Percentiles rank a stretch among this genome's conserved stretches.
phyloP scores from a whole-genome alignment of 495 filamentous ascomycete genomes.

The Tetracladium marchalianum region DNA sequence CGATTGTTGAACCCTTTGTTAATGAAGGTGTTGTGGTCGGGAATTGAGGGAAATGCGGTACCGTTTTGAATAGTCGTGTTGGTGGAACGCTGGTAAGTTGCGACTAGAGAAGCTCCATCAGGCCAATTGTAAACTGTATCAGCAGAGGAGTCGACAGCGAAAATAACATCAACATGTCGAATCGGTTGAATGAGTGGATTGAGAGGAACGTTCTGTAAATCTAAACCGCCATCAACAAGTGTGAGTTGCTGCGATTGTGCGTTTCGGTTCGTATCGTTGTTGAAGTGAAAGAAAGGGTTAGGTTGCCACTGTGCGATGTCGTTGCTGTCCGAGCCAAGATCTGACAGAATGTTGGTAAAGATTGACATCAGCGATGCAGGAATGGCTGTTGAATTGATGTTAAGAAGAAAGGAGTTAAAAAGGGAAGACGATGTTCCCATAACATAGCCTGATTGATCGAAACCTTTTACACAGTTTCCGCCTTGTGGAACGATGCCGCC shows the following conservation, averaged over 20 bases:
- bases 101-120: constrained; percentile 74
- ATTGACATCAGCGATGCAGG: constrained; percentile 42
- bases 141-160: constrained; percentile 79
- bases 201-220: constrained; percentile 80
- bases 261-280: constrained; percentile 51
- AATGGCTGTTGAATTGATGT: constrained; percentile 42
- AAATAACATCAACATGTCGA: constrained; percentile 80
- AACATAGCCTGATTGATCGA: constrained; percentile 76
- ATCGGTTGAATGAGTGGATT: constrained; percentile 74
- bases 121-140: constrained; percentile 74
- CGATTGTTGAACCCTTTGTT: constrained; percentile 75
- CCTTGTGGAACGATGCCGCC: constrained; percentile 41
- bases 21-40: constrained; percentile 77
- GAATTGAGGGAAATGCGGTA: constrained; percentile 74
- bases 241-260: constrained; percentile 48
- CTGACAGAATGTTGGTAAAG: constrained; percentile 40
- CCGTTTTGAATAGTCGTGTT: constrained; percentile 49
- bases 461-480: constrained; percentile 59
- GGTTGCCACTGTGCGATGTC: constrained; percentile 77
- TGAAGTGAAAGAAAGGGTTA: constrained; percentile 76
- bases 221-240: constrained; percentile 81
- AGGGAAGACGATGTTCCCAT: constrained; percentile 88
- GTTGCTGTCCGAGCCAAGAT: constrained; percentile 45
- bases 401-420: constrained; percentile 70
- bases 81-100: constrained; percentile 69